A percentile compares a stretch with the other conserved stretches of the same genome.
These are phyloP conservation scores for Colletotrichum plurivorum DNA, from an alignment of 2,329 filamentous ascomycete genomes.

Conservation along the genomic window DNA sequence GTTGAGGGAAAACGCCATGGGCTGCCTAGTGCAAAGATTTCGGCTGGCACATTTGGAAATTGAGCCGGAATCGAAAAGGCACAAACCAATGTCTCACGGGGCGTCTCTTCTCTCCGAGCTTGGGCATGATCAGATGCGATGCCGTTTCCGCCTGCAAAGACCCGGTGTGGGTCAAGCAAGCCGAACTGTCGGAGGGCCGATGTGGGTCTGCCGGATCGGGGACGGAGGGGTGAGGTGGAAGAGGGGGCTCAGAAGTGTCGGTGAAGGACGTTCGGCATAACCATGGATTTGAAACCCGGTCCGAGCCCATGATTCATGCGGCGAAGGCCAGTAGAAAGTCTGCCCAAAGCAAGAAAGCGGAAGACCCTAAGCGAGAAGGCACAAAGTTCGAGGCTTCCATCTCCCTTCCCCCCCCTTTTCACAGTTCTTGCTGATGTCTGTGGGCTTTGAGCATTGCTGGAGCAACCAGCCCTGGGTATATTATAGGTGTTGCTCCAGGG, in stretches of 20 bases:
- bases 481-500: conserved; percentile 1
- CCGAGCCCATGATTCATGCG: conserved; percentile 18
- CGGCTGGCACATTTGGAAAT: no score
- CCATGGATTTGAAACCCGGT: conserved; percentile 15
- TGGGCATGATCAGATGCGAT: no score
- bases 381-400: neutral
- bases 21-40: no score
- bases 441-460: conserved; percentile 1
- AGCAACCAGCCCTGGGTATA: conserved; percentile 13
- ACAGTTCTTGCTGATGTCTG: neutral
- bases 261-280: conserved; percentile 15
- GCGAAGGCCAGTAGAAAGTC: neutral
- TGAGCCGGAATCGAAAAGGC: no score
- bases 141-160: neutral
- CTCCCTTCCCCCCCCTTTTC: neutral
- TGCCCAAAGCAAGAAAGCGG: neutral
- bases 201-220: conserved; percentile 4
- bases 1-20: no score
- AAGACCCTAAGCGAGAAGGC: neutral
- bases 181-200: neutral
- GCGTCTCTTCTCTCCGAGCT: no score
- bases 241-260: neutral
- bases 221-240: neutral
- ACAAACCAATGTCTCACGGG: no score
- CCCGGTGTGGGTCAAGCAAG: neutral